Evolutionary conservation across 1,284 basidiomycete genomes (phyloP), one percentile per base, ranked within the genome.

Genomic region (Sporisorium scitamineum): DNA sequence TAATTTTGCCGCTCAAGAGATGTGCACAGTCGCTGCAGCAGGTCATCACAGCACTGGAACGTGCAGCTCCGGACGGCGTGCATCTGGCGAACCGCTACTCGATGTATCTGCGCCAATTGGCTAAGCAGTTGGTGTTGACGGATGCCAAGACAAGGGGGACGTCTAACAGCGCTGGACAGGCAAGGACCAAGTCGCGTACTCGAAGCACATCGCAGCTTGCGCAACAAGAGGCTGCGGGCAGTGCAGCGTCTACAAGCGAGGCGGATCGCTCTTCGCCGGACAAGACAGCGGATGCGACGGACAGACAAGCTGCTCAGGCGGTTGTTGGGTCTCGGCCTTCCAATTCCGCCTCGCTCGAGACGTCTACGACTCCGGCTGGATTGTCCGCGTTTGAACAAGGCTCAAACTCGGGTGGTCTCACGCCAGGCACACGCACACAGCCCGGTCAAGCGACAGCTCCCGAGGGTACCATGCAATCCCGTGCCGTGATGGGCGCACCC

Each of bases 21-120:
- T 76, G 74, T 32, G 74, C 74, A 1, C 70, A 72, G 39, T 71
- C 65, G n/a, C 54, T 76, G 59, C 74, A 76, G 42, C 74, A 76
- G 45, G 74, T 76, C 7, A 76, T 76, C 45, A 73, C 70, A 6
- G 69, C 74, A 10, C 32, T 76, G 32, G 70, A 69, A 29, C 61
- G 63, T 8, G 69, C 74, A 1, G 74, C 74, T 14, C 74, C 74
- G 13, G 74, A 76, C 32, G 70, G 70, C 14, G 74, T 76, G 18
- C 74, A 76, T 62, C 57, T 76, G 9, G 74, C 70, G 8, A 76
- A 72, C 8, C 52, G 63, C 6, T 76, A 76, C 53, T 76, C 74
- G 37, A 73, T 70, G 62, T 76, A 76, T 24, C 45, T 76, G 52
- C 70, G 74, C 9, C 70, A 71, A 42, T 47, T 76, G 16, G 74